A percentile compares a stretch with the other conserved stretches of the same genome.
phyloP scores from a whole-genome alignment of 1,284 basidiomycete genomes.

The Ceratobasidium sp. region DNA sequence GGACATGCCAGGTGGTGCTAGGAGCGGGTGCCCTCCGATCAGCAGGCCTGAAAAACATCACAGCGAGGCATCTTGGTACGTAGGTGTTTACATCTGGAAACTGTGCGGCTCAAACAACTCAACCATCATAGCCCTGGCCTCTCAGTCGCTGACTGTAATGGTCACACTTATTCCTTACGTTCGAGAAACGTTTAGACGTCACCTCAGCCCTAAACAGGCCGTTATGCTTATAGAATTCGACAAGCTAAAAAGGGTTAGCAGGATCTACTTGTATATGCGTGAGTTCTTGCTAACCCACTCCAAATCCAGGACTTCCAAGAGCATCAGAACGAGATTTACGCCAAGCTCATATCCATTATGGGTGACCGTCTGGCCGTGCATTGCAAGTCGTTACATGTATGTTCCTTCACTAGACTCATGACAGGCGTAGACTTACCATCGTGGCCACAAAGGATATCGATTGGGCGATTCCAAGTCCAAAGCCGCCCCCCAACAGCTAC shows the following conservation, averaged over 20 bases:
- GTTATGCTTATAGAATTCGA: constrained; percentile 99
- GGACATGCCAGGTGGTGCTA: constrained; percentile 97
- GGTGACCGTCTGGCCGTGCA: constrained; percentile 91
- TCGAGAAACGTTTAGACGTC: constrained; percentile 91
- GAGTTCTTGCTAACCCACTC: not conserved
- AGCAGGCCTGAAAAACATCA: constrained; percentile 97
- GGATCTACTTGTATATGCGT: not conserved
- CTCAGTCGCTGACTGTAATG: constrained; percentile 93
- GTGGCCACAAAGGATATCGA: constrained; percentile 67
- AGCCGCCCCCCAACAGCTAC: constrained; percentile 74
- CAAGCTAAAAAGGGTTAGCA: constrained; percentile 89
- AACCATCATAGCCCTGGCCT: constrained; percentile 78
- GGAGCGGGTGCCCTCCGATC: constrained; percentile 98
- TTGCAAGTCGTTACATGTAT: constrained; percentile 78
- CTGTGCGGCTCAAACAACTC: not conserved
- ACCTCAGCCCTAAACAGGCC: constrained; percentile 91
- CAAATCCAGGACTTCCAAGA: constrained; percentile 89
- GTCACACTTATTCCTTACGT: constrained; percentile 97
- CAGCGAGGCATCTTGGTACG: constrained; percentile 95
- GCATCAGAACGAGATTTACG: constrained; percentile 98
- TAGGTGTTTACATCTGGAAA: constrained; percentile 34
- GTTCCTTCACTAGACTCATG: constrained; percentile 45
- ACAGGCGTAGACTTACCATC: not conserved
- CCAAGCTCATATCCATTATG: constrained; percentile 99
- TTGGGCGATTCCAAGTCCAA: constrained; percentile 73